phyloP scores from a whole-genome alignment of 2,329 filamentous ascomycete species.

The Alternaria rosae region DNA sequence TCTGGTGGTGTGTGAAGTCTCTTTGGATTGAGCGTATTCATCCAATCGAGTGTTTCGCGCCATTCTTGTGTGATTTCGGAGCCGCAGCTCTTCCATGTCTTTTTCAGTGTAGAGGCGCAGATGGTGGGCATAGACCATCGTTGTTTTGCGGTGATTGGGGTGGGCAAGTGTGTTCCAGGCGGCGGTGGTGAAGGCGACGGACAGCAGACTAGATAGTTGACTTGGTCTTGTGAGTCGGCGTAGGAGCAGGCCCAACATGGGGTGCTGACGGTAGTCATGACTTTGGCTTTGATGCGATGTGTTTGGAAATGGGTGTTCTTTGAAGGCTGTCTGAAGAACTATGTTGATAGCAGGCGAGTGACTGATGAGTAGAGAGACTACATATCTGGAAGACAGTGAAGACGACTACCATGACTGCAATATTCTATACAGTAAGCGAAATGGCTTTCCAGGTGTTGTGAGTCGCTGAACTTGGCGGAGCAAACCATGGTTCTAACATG shows the following conservation, averaged over 20 bases:
- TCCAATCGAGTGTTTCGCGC: background rate
- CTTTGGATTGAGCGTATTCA: background rate
- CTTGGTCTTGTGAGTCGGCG: background rate
- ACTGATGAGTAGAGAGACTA: background rate
- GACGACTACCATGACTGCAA: background rate
- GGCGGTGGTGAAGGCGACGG: background rate
- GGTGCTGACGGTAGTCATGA: background rate
- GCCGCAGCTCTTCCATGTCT: background rate
- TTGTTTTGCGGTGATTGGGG: background rate
- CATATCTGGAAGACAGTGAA: background rate
- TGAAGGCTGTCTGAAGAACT: background rate
- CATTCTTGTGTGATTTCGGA: background rate
- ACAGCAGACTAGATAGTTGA: background rate
- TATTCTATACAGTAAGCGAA: background rate
- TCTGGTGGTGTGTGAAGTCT: background rate
- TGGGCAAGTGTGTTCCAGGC: background rate
- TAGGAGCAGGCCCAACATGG: slow-evolving; percentile 6
- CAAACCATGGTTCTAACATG: background rate
- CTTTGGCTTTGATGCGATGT: background rate
- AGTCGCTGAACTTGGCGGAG: background rate
- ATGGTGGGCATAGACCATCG: background rate
- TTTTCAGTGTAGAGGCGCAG: background rate
- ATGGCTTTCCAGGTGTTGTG: background rate
- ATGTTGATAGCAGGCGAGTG: background rate
- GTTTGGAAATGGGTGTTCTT: background rate